Base-by-base conservation (phyloP, 2,329 filamentous ascomycete species). In the Botrytis squamosa region DNA sequence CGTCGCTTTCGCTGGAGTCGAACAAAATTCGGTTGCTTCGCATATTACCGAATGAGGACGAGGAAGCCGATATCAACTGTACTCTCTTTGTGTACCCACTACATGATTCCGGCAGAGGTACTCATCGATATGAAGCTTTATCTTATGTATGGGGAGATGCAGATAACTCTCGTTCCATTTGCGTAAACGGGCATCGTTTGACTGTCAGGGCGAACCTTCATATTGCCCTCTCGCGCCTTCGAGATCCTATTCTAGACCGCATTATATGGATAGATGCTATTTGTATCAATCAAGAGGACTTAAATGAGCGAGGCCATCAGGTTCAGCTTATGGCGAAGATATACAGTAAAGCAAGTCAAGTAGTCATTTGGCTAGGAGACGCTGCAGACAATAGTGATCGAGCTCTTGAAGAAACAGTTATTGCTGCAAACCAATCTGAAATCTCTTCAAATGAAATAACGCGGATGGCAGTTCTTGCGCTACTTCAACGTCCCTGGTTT, bases 81-180 rank as follows among this genome's bases (percentile, higher is more conserved):
- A 22, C 22, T 22, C 55, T 73, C 42, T 73, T 74, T 40, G 52
- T 75, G 10, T 76, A 75, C 64, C 60, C 73, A 73, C 70, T 77
- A 66, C 65, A 77, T 40, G 70, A 74, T 40, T 63, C 62, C 2
- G 33, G 71, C 9, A 70, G 59, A 72, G n/a, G 71, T 33, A 71
- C 52, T 52, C 73, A 75, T 69, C 68, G 67, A 22, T 76, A 66
- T 18, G 63, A 66, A 29, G n/a, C 63, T 46, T 66, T 66, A 33
- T 66, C 63, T 6, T 66, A 66, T 22, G 63, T 20, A 25, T 66
- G 63, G 63, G 63, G 63, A 20, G 40, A n/a, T n/a, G 4, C 20
- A 42, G 18, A 9, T 7, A 33, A 46, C 18, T 22, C n/a, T 33
- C 20, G 36, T n/a, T 46, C 20, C 4, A 66, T 66, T 33, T 46